Evolutionary conservation across 495 filamentous ascomycete species (phyloP), one percentile per base, ranked within the genome.

Genomic region (Terfezia claveryi): DNA sequence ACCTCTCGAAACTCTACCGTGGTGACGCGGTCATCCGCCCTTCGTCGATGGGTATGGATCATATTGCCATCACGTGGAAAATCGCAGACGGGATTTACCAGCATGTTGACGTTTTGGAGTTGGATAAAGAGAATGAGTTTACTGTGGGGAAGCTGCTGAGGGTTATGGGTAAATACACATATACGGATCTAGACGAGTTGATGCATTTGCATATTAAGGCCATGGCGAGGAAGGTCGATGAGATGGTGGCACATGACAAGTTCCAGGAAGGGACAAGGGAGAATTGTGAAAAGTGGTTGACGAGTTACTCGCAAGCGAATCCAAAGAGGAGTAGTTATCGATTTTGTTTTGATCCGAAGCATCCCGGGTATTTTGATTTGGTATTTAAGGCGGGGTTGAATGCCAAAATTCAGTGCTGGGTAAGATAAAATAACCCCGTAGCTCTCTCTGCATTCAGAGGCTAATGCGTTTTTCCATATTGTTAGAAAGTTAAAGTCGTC

Each of bases 41-140:
- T 11, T 93, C 85, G 2, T 94, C 87, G 23, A 91, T 87, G 59
- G 91, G 91, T 11, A 80, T 81, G 38, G 92, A 98, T 67, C 91
- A 98, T 68, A 76, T 98, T 51, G 87, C 89, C 4, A 76, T 98
- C 44, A 98, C 91, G 1, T 98, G 91, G 91, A 98, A 96, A 69
- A 86, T 98, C n/a, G 77, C 84, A 0, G 85, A 96, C 60, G 82
- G 82, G 55, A 78, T 95, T 38, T 96, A 85, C 62, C 89, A 98
- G 70, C 91, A 98, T 63, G 85, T 98, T 55, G 92, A 98, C 66
- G 92, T 98, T 37, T 76, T 98, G 17, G 91, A 98, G 68, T 68
- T 98, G 55, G 85, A 92, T 69, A 98, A 98, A 69, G 86, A 89
- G 59, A 95, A 83, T 53, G 88, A 95, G 67, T 93, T 94, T 66